These are phyloP conservation scores for Anthracocystis panici-leucophaei DNA, from an alignment of 1,284 basidiomycete genomes.

Conservation along the genomic window DNA sequence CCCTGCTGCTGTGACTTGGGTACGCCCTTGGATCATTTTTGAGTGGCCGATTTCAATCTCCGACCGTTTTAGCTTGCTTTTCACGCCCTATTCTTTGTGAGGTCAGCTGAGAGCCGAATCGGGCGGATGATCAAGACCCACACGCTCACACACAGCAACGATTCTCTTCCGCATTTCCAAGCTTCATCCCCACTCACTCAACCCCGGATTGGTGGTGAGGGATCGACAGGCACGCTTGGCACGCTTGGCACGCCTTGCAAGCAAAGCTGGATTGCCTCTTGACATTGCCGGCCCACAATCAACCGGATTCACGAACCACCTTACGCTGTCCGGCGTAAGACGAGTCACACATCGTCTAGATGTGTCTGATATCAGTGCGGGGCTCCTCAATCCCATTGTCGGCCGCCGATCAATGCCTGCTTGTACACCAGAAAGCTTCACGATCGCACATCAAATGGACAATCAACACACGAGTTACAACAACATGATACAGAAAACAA, in stretches of 20 bases:
- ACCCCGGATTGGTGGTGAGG: not conserved
- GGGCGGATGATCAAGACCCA: no score
- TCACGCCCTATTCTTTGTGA: not conserved
- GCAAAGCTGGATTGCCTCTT: not conserved
- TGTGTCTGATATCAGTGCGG: constrained; percentile 1
- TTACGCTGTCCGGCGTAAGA: no score
- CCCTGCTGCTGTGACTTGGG: no score
- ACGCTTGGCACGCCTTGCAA: not conserved
- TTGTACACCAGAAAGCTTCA: not conserved
- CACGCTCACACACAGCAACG: not conserved
- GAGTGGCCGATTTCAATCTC: constrained; percentile 1
- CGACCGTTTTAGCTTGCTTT: not conserved
- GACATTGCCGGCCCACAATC: not conserved
- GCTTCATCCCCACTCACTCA: not conserved
- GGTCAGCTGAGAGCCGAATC: constrained; percentile 4
- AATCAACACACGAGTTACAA: constrained; percentile 7
- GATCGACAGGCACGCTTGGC: constrained; percentile 15
- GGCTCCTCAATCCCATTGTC: constrained; percentile 4
- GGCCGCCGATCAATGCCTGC: not conserved
- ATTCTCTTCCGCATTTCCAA: no score
- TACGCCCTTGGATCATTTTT: not conserved
- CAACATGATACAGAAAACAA: constrained; percentile 6
- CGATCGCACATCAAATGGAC: constrained; percentile 1
- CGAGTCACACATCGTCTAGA: no score
- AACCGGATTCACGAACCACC: no score